A percentile compares a stretch with the other conserved stretches of the same genome.
These are phyloP conservation scores for Colletotrichum magnum DNA, from an alignment of 2,329 filamentous ascomycete species.

Conservation along the genomic window DNA sequence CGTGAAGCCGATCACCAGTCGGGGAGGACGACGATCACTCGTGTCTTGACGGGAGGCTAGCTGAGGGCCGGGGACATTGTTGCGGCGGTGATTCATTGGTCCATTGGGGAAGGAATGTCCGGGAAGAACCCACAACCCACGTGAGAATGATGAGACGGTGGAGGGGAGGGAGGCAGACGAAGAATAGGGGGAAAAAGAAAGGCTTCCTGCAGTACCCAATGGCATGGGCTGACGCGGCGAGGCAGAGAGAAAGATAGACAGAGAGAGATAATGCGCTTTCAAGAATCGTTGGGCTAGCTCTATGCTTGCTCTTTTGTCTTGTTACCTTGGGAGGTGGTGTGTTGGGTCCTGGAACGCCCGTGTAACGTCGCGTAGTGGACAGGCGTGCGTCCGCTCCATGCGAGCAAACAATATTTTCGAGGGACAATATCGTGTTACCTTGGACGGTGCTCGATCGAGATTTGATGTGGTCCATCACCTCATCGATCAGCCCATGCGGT, in stretches of 20 bases:
- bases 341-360: conserved; percentile 6
- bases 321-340: background rate
- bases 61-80: background rate
- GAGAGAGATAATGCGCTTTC: background rate
- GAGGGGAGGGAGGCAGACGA: background rate
- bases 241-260: background rate
- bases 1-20: background rate
- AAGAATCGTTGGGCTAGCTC: background rate
- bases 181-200: background rate
- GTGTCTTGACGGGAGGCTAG: conserved; percentile 25
- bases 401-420: background rate
- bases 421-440: no score
- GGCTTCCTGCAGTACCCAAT: background rate
- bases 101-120: background rate
- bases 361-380: conserved; percentile 2
- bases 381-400: no score
- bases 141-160: background rate
- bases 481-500: no score
- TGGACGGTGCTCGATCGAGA: background rate
- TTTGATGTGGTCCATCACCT: background rate
- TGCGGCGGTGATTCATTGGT: background rate
- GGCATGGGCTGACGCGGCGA: no score
- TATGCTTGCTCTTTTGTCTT: conserved; percentile 3
- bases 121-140: background rate
- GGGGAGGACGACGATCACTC: conserved; percentile 15